Percentiles rank a stretch among this genome's conserved stretches.
Evolutionary conservation across 2,329 filamentous ascomycete species (phyloP).

Genomic region (Ophiostoma himal-ulmi): DNA sequence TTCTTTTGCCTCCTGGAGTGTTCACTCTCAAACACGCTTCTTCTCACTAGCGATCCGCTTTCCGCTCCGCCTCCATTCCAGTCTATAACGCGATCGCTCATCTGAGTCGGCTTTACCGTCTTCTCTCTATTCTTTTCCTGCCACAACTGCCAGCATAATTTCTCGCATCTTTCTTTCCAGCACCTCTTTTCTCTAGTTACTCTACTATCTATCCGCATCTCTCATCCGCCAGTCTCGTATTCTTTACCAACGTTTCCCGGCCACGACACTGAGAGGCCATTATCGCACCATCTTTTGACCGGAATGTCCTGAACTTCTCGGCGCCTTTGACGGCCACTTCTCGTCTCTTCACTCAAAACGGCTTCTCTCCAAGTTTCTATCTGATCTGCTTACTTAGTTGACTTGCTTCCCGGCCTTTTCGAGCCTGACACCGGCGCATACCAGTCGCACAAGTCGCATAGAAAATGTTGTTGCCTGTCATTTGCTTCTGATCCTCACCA

Average conservation of each 20-base stretch:
- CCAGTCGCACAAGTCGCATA: constrained; percentile 4
- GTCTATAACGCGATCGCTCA: constrained; percentile 2
- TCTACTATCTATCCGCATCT: neutral
- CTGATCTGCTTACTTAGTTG: neutral
- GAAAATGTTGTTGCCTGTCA: constrained; percentile 22
- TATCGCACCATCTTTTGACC: constrained; percentile 2
- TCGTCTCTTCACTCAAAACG: neutral
- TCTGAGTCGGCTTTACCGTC: neutral
- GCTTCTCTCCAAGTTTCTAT: neutral
- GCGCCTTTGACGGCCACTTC: constrained; percentile 12
- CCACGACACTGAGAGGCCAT: constrained; percentile 8
- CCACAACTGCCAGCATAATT: constrained; percentile 4
- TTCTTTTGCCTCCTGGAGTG: neutral
- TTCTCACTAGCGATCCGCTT: constrained; percentile 8
- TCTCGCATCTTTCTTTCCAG: constrained; percentile 4
- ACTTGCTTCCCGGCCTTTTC: neutral
- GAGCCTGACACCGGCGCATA: neutral
- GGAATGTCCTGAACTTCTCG: constrained; percentile 23
- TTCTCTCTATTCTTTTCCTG: neutral
- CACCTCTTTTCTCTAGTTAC: neutral
- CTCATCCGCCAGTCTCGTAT: neutral
- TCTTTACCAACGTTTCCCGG: neutral
- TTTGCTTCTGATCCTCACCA: constrained; percentile 11
- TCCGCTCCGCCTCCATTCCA: constrained; percentile 4
- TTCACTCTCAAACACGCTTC: constrained; percentile 13